Base-by-base conservation (phyloP, 805 yeast species). In the Hanseniaspora lachancei region DNA sequence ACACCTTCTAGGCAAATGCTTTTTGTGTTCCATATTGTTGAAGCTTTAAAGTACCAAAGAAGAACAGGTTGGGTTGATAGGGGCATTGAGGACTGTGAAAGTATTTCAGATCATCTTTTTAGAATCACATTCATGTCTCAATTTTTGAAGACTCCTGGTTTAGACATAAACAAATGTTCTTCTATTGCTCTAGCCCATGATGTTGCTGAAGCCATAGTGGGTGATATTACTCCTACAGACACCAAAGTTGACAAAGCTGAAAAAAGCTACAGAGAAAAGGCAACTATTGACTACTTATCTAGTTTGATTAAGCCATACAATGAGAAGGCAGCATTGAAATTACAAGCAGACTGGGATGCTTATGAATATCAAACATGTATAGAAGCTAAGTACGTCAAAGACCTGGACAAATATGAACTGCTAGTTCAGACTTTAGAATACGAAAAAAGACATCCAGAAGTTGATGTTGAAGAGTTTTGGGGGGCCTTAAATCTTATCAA, bases 31-130 rank as follows among this genome's bases (percentile, higher is more conserved):
- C 87, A 86, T 64, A 77, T 88, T 35, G 77, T 87, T 0, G 76
- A 83, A 52, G 74, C 81, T 36, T 73, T 91, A 62, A 91, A 91
- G 68, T 73, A 80, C 5, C 91, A 87, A 64, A 81, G 77, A 61
- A 77, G 98, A 66, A 91, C 98, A 0, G 98, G 98, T 2, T 91
- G 97, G 97, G 69, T 91, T 21, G 91, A 88, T 65, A 80, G 79
- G 63, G 69, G 66, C 13, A 66, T 74, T 24, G 47, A 57, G 2
- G 63, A 67, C 2, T 72, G 76, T 61, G 77, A 88, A 68, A 78
- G 85, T 52, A 88, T 89, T 52, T 78, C 87, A n/a, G 97, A 89
- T 69, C 97, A 91, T 68, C 89, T 89, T 96, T 89, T 91, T 66
- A 75, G 98, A 57, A 89, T 91, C 96, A 80, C 88, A 5, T 72